Evolutionary conservation across 768 basidiomycete genomes (phyloP).

Genomic region (Pleurotus salmoneostramineus): DNA sequence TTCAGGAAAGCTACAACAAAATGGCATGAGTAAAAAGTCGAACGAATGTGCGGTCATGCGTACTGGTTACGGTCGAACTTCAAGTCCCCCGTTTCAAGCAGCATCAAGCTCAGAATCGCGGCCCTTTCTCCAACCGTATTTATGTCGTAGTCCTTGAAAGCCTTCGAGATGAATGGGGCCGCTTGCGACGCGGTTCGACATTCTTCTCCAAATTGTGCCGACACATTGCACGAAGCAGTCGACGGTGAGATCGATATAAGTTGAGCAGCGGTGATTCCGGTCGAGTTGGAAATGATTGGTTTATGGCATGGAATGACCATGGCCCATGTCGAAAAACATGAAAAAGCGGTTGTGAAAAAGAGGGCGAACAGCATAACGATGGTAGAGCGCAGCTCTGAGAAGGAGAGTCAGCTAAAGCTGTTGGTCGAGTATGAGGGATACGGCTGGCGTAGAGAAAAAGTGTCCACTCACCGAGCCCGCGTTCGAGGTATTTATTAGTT

Average conservation of each 20-base stretch:
- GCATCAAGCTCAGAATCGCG: slow-evolving; percentile 9
- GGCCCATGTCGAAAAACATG: neutral
- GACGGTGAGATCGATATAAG: neutral
- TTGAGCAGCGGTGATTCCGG: neutral
- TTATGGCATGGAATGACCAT: slow-evolving; percentile 6
- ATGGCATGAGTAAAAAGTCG: neutral
- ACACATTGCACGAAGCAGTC: slow-evolving; percentile 1
- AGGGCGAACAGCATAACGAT: neutral
- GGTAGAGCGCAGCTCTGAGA: slow-evolving; percentile 4
- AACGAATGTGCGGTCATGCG: neutral
- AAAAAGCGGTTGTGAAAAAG: neutral
- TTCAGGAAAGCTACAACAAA: neutral
- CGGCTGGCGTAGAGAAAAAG: no score
- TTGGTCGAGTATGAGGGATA: no score
- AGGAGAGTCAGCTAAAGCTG: neutral
- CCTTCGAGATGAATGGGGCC: slow-evolving; percentile 3
- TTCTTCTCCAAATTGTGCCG: neutral
- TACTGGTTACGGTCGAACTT: slow-evolving; percentile 9
- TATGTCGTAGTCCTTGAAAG: slow-evolving; percentile 8
- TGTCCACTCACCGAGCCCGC: no score
- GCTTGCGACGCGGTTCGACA: slow-evolving; percentile 7
- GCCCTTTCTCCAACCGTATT: slow-evolving; percentile 4
- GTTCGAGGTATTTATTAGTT: no score
- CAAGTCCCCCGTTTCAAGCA: slow-evolving; percentile 3
- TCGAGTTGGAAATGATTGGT: neutral